phyloP scores from a whole-genome alignment of 2,329 filamentous ascomycete genomes.

The Penicillium sp. region DNA sequence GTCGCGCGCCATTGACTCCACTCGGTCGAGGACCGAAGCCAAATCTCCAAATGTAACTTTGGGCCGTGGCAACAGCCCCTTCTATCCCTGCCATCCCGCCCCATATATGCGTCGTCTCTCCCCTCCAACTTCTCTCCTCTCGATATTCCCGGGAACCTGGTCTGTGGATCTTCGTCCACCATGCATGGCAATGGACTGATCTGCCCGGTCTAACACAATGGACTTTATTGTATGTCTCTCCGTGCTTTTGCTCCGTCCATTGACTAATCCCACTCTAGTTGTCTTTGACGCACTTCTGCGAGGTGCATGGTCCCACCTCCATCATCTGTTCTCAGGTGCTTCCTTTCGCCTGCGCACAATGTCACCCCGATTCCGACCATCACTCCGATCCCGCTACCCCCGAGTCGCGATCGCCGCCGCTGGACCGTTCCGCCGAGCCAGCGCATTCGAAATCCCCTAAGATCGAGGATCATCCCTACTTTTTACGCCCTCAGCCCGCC shows the following conservation, averaged over 20 bases:
- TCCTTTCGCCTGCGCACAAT: conserved; percentile 50
- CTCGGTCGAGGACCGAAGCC: conserved; percentile 14
- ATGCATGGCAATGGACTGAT: conserved; percentile 30
- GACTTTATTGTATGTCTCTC: conserved; percentile 42
- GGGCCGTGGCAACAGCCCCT: conserved; percentile 16
- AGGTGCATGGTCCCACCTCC: conserved; percentile 57
- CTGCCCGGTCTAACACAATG: conserved; percentile 32
- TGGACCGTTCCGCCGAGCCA: conserved; percentile 11
- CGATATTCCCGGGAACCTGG: conserved; percentile 17
- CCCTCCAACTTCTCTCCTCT: conserved; percentile 4
- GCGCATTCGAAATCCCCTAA: conserved; percentile 26
- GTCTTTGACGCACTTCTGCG: conserved; percentile 58
- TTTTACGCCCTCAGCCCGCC: conserved; percentile 37
- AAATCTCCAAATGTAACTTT: conserved; percentile 8
- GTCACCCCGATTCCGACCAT: conserved; percentile 40
- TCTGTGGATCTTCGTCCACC: conserved; percentile 24
- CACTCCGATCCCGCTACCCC: conserved; percentile 33
- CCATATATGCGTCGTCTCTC: conserved; percentile 2
- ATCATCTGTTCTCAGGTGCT: conserved; percentile 57
- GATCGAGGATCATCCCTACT: conserved; percentile 50
- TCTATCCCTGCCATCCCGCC: conserved; percentile 2
- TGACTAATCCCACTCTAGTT: conserved; percentile 39
- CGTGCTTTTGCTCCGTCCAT: background rate
- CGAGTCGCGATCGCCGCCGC: conserved; percentile 16
- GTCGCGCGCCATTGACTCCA: conserved; percentile 10